phyloP scores from a whole-genome alignment of 306 rosid genomes.

The Phaseolus lunatus region DNA sequence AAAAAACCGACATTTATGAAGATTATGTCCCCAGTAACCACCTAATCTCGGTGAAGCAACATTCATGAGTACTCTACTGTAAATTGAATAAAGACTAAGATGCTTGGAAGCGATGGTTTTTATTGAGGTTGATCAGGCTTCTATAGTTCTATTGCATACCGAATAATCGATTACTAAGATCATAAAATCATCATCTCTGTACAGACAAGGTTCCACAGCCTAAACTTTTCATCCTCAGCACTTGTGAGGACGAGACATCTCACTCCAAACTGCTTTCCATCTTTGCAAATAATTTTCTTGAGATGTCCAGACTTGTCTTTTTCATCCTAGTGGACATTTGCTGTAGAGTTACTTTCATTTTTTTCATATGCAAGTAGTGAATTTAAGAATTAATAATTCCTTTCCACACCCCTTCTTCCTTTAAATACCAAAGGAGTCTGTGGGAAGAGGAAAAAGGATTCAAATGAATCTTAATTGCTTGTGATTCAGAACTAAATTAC shows the following conservation, averaged over 20 bases:
- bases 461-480: no score
- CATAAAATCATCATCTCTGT: constrained; percentile 3
- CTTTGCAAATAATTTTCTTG: constrained; percentile 8
- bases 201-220: constrained; percentile 29
- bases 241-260: no score
- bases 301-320: not conserved
- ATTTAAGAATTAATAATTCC: not conserved
- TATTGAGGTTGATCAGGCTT: constrained; percentile 10
- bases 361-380: not conserved
- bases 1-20: constrained; percentile 19
- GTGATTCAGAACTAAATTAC: no score
- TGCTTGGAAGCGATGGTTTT: constrained; percentile 24
- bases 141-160: not conserved
- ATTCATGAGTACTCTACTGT: not conserved
- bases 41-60: not conserved
- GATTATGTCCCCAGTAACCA: constrained; percentile 11
- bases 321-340: not conserved
- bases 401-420: no score
- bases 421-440: not conserved
- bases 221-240: not conserved
- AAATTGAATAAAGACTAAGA: constrained; percentile 39
- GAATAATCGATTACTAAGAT: constrained; percentile 11
- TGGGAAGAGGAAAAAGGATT: not conserved
- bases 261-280: no score
- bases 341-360: constrained; percentile 1